A percentile compares a stretch with the other conserved stretches of the same genome.
Conservation (phyloP, 805 yeast genomes). For the Ogataea glucozyma region DNA sequence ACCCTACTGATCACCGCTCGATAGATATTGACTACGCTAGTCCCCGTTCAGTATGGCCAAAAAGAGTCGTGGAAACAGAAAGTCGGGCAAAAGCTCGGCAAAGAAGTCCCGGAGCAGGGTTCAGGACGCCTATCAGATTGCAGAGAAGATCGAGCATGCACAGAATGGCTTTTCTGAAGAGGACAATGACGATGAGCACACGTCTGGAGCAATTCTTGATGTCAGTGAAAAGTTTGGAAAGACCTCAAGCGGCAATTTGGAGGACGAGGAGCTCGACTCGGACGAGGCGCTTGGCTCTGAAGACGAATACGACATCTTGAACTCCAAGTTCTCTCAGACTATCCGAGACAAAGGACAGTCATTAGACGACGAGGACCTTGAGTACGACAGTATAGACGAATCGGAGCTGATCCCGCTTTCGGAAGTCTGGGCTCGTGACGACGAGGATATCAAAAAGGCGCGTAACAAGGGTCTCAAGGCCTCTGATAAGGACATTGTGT, state of each 20-base stretch:
- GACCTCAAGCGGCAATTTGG: conserved; percentile 33
- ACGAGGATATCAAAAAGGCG: conserved; percentile 41
- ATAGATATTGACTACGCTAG: background rate
- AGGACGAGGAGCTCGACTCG: conserved; percentile 49
- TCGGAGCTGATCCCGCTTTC: conserved; percentile 71
- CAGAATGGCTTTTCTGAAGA: conserved; percentile 15
- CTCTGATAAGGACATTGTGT: conserved; percentile 31
- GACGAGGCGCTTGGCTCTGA: conserved; percentile 89
- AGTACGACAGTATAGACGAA: conserved; percentile 76
- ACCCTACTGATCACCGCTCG: background rate
- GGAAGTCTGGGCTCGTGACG: conserved; percentile 89
- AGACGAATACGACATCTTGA: conserved; percentile 62
- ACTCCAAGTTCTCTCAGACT: conserved; percentile 69
- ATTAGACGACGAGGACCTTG: conserved; percentile 57
- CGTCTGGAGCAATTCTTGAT: conserved; percentile 33
- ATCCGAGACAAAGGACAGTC: conserved; percentile 54
- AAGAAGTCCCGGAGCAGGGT: conserved; percentile 15
- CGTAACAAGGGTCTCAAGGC: conserved; percentile 24
- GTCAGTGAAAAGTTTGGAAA: conserved; percentile 35
- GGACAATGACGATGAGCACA: conserved; percentile 12
- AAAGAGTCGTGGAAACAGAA: conserved; percentile 2
- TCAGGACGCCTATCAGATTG: conserved; percentile 33
- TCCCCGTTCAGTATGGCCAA: background rate
- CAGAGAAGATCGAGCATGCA: conserved; percentile 22
- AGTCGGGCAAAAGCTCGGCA: background rate